Base-by-base conservation (phyloP, 2,329 filamentous ascomycete genomes). In the Tolypocladium inflatum region DNA sequence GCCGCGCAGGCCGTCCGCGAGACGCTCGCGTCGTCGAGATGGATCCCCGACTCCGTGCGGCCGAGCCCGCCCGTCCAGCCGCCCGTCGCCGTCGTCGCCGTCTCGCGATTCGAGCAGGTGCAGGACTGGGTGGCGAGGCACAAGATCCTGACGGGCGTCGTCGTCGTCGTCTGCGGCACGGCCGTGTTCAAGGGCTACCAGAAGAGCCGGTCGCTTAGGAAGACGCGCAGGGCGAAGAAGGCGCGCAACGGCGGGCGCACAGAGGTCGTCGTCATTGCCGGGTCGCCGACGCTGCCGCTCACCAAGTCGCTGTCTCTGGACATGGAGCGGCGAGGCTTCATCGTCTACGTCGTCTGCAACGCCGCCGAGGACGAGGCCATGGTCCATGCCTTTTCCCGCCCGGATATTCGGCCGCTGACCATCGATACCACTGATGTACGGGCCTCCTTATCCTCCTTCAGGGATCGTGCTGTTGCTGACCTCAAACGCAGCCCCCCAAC, bases 291-390 rank as follows among this genome's bases (percentile, higher is more conserved):
- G 55, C 86, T 96, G 66, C 89, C 92, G 19, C 80, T 97, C 67
- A 93, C 91, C 8, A 88, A 87, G 67, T 91, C 90, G 13, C 78
- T 97, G 57, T 86, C 91, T 2, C 75, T 92, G 54, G 94, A 99
- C 68, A 78, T 99, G 64, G 94, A 97, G 74, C 81, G 91, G 60
- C 85, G 91, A 63, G 94, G 94, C 5, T 97, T 95, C 71, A 89
- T 97, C 60, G 90, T 97, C 58, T 99, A 91, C 71, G 80, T 99
- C 60, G 89, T 96, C 1, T 93, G 91, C 66, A 88, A 85, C 62
- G 90, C 85, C n/a, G 76, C 86, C 59, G 90, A 96, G 66, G 93
- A 97, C 64, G 91, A 97, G 71, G 80, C 86, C 41, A 76, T 88
- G 62, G 86, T 97, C 17, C 84, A 90, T 60, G 82, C 84, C 60